These are phyloP conservation scores for Bocquillonia castaneifolia DNA, from an alignment of 441 rosid genomes.

Conservation along the genomic window DNA sequence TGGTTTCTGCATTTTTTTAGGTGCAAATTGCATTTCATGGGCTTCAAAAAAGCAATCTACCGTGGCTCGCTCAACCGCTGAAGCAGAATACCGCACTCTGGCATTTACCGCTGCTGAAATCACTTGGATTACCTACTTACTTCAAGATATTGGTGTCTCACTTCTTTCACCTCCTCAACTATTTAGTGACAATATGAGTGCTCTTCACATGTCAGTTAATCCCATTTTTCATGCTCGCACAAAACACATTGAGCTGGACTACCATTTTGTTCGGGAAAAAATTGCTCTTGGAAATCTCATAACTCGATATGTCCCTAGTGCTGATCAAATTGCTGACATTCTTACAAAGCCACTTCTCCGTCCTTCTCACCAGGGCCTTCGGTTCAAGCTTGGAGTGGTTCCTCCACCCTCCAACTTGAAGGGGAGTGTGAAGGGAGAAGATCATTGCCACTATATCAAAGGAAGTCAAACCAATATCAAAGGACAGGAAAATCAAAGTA, in stretches of 20 bases:
- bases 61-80: not conserved
- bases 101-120: constrained; percentile 1
- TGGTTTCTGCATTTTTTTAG: not conserved
- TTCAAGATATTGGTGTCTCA: not conserved
- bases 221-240: not conserved
- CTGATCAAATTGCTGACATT: not conserved
- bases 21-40: constrained; percentile 5
- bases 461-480: no score
- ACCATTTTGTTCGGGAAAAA: not conserved
- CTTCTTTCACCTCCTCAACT: not conserved
- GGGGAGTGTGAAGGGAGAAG: not conserved
- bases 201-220: constrained; percentile 10
- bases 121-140: not conserved
- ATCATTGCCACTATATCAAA: no score
- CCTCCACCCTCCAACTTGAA: not conserved
- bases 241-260: not conserved
- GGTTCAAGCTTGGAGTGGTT: not conserved
- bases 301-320: not conserved
- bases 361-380: not conserved
- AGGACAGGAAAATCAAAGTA: no score
- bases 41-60: constrained; percentile 5
- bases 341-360: not conserved
- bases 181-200: constrained; percentile 10
- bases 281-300: not conserved
- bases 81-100: constrained; percentile 1